Evolutionary conservation across 345 rosid species (phyloP).

Genomic region (Geranium brycei): DNA sequence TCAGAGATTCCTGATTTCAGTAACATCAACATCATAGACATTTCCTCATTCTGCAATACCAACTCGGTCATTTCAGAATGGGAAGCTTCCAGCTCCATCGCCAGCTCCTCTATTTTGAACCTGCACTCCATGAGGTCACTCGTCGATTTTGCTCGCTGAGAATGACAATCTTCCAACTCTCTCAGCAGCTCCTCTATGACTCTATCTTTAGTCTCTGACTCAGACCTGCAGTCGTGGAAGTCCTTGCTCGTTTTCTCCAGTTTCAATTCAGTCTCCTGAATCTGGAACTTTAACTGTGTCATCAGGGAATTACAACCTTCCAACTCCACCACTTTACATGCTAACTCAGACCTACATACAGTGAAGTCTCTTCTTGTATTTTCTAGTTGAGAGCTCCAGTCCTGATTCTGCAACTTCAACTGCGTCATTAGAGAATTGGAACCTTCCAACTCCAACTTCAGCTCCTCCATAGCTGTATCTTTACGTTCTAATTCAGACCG

Average conservation of each 20-base stretch:
- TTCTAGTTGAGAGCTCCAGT: slow-evolving; percentile 34
- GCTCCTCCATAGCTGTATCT: slow-evolving; percentile 27
- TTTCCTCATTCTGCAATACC: slow-evolving; percentile 52
- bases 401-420: slow-evolving; percentile 13
- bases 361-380: slow-evolving; percentile 18
- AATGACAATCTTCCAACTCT: slow-evolving; percentile 37
- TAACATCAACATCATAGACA: slow-evolving; percentile 42
- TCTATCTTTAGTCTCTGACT: slow-evolving; percentile 32
- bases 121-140: background rate
- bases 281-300: slow-evolving; percentile 21
- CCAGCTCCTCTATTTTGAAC: slow-evolving; percentile 33
- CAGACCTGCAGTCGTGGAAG: slow-evolving; percentile 9
- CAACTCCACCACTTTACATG: slow-evolving; percentile 41
- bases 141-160: slow-evolving; percentile 29
- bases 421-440: slow-evolving; percentile 21
- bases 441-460: slow-evolving; percentile 40
- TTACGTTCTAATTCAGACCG: slow-evolving; percentile 32
- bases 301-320: slow-evolving; percentile 27
- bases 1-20: slow-evolving; percentile 46
- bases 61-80: too few relatives aligned
- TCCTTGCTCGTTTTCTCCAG: slow-evolving; percentile 26
- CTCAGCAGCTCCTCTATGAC: slow-evolving; percentile 26
- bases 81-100: slow-evolving; percentile 20
- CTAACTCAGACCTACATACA: slow-evolving; percentile 20
- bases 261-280: slow-evolving; percentile 8